Base-by-base conservation (phyloP, 352 stramenopile species). In the Pythium dissimile region DNA sequence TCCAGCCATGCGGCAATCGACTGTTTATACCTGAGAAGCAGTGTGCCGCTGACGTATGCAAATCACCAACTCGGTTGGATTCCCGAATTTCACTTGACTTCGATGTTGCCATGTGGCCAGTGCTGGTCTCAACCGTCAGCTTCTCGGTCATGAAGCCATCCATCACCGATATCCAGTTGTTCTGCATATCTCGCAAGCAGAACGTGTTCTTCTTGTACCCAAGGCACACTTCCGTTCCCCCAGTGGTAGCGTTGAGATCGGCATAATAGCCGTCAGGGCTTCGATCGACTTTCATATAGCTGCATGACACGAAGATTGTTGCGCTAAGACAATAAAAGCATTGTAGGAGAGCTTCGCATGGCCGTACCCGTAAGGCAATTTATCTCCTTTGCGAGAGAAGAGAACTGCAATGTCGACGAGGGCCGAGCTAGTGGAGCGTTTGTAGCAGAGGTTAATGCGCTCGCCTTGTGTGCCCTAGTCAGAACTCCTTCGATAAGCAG, bases 351-450 rank as follows among this genome's bases (percentile, higher is more conserved):
- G n/a, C n/a, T n/a, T n/a, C n/a, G n/a, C n/a, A n/a, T n/a, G n/a
- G n/a, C n/a, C n/a, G 18, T 50, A 95, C 80, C 83, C 80, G 39
- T 92, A 95, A 5, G 83, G 84, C 26, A 89, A 63, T 21, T 77
- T 89, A 34, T 93, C 85, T n/a, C 81, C 84, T 58, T 95, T 95
- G 35, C 79, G 82, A 2, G 85, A 81, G 18, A 91, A 93, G 15
- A 95, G 41, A 23, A 93, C 70, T 8, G 76, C 66, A 24, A 92
- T 66, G 45, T 92, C 83, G 20, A 78, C 66, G 27, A 95, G 83
- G 2, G 72, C 71, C 7, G 80, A 86, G 27, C 55, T 80, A 18
- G 66, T 42, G 3, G 81, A 93, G 20, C 85, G 70, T 39, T 88
- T 91, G 37, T 80, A 85, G 64, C 82, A 93, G 39, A 95, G 42